Evolutionary conservation across 495 filamentous ascomycete genomes (phyloP), one percentile per base, ranked within the genome.

Genomic region (Hypomontagnella submonticulosa): DNA sequence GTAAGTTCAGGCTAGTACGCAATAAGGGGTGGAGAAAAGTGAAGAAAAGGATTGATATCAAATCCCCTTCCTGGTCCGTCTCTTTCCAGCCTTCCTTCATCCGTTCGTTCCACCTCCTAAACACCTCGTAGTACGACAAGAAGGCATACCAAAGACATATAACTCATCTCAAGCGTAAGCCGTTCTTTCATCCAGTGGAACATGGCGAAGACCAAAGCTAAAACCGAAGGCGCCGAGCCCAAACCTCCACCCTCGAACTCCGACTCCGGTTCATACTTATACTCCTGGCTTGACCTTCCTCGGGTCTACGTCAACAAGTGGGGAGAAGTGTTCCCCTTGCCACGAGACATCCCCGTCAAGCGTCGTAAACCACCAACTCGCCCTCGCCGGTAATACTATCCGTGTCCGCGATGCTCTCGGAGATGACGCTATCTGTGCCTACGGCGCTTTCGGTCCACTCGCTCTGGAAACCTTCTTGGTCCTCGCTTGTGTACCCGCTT

Each of bases 391-490:
- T 58, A 23, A 73, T 57, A 6, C 71, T 73, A 11, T 73, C 70
- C 1, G 51, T 56, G 41, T 72, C 70, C 13, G 55, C 66, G 30
- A 72, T 58, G 40, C 69, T 69, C 40, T 71, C 69, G 12, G 62
- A 71, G 15, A 66, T 61, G 40, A 67, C 34, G 53, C 65, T 71
- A 2, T 69, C 68, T 18, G 42, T 37, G 18, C 67, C 58, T 11
- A 20, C 2, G 7, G 53, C 61, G 37, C 34, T 61, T 11, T 54
- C 64, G 38, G 53, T 74, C 78, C 77, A 80, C 42, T 79, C 74
- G 46, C 76, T 77, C 41, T 65, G 69, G 19, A 36, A 53, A 11
- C 63, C 68, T 37, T 77, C 73, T 40, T 72, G 48, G 41, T 71
- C 67, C 15, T 71, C 68, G 16, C 67, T 57, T 7, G 42, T 48